A percentile compares a stretch with the other conserved stretches of the same genome.
Evolutionary conservation across 306 rosid species (phyloP).

Genomic region (Castanea crenata): DNA sequence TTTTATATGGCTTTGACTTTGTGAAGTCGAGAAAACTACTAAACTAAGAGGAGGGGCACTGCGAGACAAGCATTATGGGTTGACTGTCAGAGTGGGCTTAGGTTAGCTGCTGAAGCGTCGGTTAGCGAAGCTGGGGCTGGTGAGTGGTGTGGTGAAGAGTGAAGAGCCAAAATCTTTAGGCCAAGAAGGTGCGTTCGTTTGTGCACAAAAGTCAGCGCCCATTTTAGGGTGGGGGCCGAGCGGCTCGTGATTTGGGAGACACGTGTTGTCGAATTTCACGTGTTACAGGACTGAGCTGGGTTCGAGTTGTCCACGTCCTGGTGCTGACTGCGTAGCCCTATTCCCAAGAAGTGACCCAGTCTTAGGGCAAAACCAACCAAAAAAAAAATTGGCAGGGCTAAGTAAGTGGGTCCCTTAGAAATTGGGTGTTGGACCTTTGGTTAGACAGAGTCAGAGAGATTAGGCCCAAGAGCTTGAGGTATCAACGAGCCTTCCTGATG

Average conservation of each 20-base stretch:
- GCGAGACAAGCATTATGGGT: constrained; percentile 27
- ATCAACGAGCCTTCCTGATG: too few species aligned
- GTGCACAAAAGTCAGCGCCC: constrained; percentile 41
- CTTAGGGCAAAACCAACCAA: neutral
- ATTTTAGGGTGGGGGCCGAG: neutral
- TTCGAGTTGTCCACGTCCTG: constrained; percentile 19
- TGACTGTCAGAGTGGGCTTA: constrained; percentile 50
- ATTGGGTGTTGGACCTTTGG: neutral
- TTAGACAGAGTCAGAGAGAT: neutral
- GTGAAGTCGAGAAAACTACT: constrained; percentile 20
- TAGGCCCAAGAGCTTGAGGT: too few species aligned
- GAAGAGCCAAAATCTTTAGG: too few species aligned
- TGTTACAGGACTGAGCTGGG: constrained; percentile 8
- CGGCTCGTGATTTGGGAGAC: neutral
- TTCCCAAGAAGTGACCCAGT: neutral
- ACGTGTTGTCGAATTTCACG: constrained; percentile 27
- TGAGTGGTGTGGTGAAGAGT: neutral
- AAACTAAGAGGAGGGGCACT: neutral
- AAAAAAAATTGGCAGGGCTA: neutral
- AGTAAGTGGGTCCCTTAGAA: neutral
- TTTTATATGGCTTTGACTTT: constrained; percentile 62
- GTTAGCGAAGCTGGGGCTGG: constrained; percentile 33
- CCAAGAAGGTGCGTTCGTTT: too few species aligned
- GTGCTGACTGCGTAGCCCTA: neutral
- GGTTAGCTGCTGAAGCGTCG: constrained; percentile 45